Base-by-base conservation (phyloP, 1,284 basidiomycete species). In the Albatrellus sp. region DNA sequence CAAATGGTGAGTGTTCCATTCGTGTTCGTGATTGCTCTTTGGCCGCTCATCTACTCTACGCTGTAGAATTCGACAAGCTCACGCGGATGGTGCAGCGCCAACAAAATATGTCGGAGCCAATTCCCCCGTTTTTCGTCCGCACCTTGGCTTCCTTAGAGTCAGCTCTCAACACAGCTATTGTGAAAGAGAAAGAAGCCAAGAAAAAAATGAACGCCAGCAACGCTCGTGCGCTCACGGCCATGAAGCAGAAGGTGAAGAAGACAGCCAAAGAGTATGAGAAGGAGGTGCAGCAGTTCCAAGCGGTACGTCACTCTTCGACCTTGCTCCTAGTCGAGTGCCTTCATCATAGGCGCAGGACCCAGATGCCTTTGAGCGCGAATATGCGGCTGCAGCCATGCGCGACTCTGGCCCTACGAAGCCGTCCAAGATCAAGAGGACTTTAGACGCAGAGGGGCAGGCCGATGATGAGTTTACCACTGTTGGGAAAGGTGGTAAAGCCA, bases 161-260 rank as follows among this genome's bases (percentile, higher is more conserved):
- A 37, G 80, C 83, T 37, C 69, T 97, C 55, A 85, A 76, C 54
- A 67, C 66, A 33, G 81, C 90, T 3, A 65, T 90, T 38, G 73
- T 83, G 19, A 85, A 86, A 59, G 91, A 94, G 63, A 94, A 94
- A 64, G 80, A 92, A 51, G 76, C 87, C 2, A 83, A 84, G 65
- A 97, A 97, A 69, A 98, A 98, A 71, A 91, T 96, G 85, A 94
- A 94, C 55, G 89, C 91, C 1, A 85, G 77, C 51, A 94, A 94
- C 59, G 88, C 91, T 40, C 92, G 90, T 60, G 92, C 92, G 1
- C 73, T 98, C 56, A 98, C 92, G 53, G 86, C 86, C 20, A 90
- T 97, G 80, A 97, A 93, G 68, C 93, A 98, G 67, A 98, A 94
- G 62, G 72, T 98, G 50, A 93, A 89, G 66, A 98, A 94, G 69